phyloP scores from a whole-genome alignment of 1,284 basidiomycete species.

The Trichosporon coremiiforme region DNA sequence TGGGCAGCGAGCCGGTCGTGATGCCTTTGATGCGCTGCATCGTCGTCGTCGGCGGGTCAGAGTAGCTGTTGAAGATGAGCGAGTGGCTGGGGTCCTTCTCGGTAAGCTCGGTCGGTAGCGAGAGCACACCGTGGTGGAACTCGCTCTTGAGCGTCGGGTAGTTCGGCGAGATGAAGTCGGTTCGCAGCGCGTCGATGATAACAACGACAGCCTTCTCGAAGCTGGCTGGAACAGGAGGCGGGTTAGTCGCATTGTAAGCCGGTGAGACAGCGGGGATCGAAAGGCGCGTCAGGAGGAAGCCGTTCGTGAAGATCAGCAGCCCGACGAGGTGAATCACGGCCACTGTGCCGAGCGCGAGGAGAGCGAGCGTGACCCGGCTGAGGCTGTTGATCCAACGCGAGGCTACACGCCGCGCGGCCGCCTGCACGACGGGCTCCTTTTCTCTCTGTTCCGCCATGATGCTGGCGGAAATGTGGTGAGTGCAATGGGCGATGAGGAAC shows the following conservation, averaged over 20 bases:
- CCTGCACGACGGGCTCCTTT: slow-evolving; percentile 20
- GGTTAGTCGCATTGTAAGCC: slow-evolving; percentile 56
- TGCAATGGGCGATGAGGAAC: background rate
- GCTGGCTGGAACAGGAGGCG: slow-evolving; percentile 61
- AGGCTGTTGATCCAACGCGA: slow-evolving; percentile 39
- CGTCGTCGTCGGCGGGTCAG: slow-evolving; percentile 94
- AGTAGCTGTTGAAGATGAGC: slow-evolving; percentile 82
- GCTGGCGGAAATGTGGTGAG: background rate
- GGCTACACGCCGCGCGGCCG: slow-evolving; percentile 28
- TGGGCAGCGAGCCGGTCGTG: slow-evolving; percentile 93
- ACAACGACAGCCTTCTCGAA: slow-evolving; percentile 80
- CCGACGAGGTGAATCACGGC: slow-evolving; percentile 59
- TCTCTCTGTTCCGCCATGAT: slow-evolving; percentile 18
- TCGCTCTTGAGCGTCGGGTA: slow-evolving; percentile 64
- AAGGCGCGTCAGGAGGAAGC: slow-evolving; percentile 82
- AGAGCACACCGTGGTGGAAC: slow-evolving; percentile 79
- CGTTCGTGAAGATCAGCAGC: slow-evolving; percentile 73
- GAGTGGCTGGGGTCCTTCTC: slow-evolving; percentile 67
- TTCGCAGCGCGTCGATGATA: slow-evolving; percentile 90
- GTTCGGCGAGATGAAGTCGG: slow-evolving; percentile 84
- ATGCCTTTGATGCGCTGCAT: slow-evolving; percentile 93
- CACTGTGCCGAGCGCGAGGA: slow-evolving; percentile 65
- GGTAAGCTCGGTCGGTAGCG: slow-evolving; percentile 73
- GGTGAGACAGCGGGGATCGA: slow-evolving; percentile 66
- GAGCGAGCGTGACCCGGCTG: slow-evolving; percentile 44